Evolutionary conservation across 202 grass and related monocot species (phyloP).

Genomic region (Brachypodium distachyon): DNA sequence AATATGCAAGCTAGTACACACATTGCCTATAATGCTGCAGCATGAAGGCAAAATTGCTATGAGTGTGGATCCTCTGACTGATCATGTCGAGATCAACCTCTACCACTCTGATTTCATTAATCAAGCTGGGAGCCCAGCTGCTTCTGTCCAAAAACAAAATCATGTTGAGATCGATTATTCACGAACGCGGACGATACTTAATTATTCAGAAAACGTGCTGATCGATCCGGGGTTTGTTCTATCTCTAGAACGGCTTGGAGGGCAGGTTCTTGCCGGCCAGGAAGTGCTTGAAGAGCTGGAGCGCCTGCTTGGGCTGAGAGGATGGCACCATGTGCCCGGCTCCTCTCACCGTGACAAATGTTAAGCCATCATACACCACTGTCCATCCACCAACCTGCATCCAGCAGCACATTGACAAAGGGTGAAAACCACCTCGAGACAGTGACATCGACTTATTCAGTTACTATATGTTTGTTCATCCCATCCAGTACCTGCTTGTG

Average conservation of each 20-base stretch:
- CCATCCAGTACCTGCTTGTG: conserved; percentile 17
- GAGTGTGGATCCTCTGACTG: too few species aligned
- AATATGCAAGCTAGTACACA: too few species aligned
- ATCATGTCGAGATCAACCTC: too few species aligned
- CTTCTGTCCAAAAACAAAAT: too few species aligned
- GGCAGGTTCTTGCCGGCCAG: conserved; percentile 24
- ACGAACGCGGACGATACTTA: too few species aligned
- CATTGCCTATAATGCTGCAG: too few species aligned
- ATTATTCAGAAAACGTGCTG: background rate
- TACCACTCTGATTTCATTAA: too few species aligned
- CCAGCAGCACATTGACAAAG: background rate
- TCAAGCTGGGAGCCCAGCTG: too few species aligned
- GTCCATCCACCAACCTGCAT: conserved; percentile 51
- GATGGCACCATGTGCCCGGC: conserved; percentile 37
- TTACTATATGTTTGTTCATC: too few species aligned
- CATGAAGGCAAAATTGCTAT: too few species aligned
- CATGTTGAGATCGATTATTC: too few species aligned
- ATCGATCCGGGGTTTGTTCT: background rate
- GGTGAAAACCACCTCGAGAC: background rate
- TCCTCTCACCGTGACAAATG: conserved; percentile 42
- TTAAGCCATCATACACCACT: conserved; percentile 33
- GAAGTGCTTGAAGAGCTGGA: conserved; percentile 23
- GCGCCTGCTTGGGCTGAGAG: conserved; percentile 1
- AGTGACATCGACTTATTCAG: background rate
- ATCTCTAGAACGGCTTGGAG: conserved; percentile 17